These are phyloP conservation scores for Podospora didyma DNA, from an alignment of 495 filamentous ascomycete genomes.

Conservation along the genomic window DNA sequence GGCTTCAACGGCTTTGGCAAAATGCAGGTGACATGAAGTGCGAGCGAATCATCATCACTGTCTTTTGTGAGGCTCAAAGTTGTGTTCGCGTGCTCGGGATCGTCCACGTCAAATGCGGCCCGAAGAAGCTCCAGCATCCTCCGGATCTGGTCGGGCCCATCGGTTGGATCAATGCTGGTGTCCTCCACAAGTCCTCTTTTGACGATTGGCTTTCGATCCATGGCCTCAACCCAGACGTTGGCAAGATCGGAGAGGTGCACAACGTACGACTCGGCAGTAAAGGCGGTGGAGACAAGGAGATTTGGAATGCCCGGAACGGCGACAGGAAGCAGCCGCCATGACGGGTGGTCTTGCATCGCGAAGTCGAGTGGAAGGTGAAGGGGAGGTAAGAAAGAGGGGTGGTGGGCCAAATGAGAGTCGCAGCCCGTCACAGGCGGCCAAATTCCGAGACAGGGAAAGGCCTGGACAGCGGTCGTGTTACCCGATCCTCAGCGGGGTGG, in stretches of 20 bases:
- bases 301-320: conserved; percentile 32
- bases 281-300: conserved; percentile 39
- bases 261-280: conserved; percentile 55
- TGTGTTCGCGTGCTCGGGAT: conserved; percentile 34
- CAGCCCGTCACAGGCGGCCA: neutral
- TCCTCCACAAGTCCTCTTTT: conserved; percentile 59
- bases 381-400: neutral
- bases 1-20: conserved; percentile 66
- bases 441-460: neutral
- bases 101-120: conserved; percentile 48
- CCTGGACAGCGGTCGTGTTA: neutral
- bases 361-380: neutral
- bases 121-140: conserved; percentile 71
- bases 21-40: conserved; percentile 54
- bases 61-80: conserved; percentile 30
- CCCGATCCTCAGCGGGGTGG: neutral
- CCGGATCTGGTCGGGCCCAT: conserved; percentile 64
- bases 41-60: conserved; percentile 39
- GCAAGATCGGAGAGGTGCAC: conserved; percentile 80
- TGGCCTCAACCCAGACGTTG: conserved; percentile 74
- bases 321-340: conserved; percentile 33
- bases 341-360: conserved; percentile 23
- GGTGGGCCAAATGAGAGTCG: neutral
- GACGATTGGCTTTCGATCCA: conserved; percentile 61
- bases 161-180: conserved; percentile 81